These are phyloP conservation scores for Blumeriella jaapii DNA, from an alignment of 2,329 filamentous ascomycete species.

Conservation along the genomic window DNA sequence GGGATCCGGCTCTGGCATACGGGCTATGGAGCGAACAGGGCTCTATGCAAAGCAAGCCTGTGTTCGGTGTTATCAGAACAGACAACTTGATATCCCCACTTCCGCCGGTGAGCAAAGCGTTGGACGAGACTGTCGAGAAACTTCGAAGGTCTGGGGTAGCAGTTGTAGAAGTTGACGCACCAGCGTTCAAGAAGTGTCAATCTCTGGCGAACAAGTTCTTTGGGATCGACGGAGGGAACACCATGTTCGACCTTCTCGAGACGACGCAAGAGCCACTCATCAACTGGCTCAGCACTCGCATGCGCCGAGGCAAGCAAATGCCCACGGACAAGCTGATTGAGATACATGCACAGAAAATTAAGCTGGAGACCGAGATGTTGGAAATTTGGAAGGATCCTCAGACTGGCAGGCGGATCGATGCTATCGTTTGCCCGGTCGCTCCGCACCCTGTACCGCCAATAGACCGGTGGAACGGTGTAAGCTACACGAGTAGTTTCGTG, in stretches of 20 bases:
- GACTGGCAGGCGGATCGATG: conserved; percentile 39
- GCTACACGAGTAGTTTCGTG: conserved; percentile 51
- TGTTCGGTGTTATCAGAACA: conserved; percentile 37
- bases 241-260: conserved; percentile 46
- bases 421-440: conserved; percentile 50
- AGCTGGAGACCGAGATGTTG: conserved; percentile 43
- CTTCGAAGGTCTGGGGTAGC: conserved; percentile 37
- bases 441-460: conserved; percentile 51
- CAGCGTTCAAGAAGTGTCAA: conserved; percentile 42
- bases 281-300: conserved; percentile 43
- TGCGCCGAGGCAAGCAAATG: conserved; percentile 37
- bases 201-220: conserved; percentile 46
- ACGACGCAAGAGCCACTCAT: conserved; percentile 44
- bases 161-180: conserved; percentile 45
- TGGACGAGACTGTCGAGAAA: conserved; percentile 33
- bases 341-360: conserved; percentile 39
- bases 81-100: conserved; percentile 40
- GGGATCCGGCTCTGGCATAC: conserved; percentile 33
- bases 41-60: conserved; percentile 17
- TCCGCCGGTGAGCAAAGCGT: conserved; percentile 35
- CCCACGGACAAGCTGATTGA: conserved; percentile 37
- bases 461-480: conserved; percentile 50
- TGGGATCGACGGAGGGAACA: conserved; percentile 42
- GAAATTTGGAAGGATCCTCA: conserved; percentile 41
- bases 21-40: conserved; percentile 30